These are phyloP conservation scores for Reutealis trisperma DNA, from an alignment of 345 rosid genomes.

Conservation along the genomic window DNA sequence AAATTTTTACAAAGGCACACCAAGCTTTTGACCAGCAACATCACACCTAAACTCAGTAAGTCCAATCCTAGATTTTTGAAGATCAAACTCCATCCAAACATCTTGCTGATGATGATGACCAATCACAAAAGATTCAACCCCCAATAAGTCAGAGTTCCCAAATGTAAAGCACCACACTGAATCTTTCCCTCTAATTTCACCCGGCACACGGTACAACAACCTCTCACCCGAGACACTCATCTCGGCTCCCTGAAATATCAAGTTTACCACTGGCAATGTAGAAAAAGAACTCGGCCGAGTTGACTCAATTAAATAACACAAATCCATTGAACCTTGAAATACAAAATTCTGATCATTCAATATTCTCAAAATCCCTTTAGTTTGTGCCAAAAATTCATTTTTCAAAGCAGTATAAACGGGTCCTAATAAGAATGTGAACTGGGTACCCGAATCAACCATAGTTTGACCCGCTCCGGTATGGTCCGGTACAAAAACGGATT, in stretches of 20 bases:
- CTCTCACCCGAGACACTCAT: constrained; percentile 66
- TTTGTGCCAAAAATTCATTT: constrained; percentile 55
- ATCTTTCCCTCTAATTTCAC: constrained; percentile 38
- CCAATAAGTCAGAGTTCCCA: constrained; percentile 74
- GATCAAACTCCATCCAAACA: constrained; percentile 84
- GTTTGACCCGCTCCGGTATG: constrained; percentile 92
- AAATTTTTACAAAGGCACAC: constrained; percentile 14
- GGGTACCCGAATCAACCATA: constrained; percentile 82
- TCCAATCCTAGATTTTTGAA: constrained; percentile 72
- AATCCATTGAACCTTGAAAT: constrained; percentile 82
- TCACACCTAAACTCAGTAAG: constrained; percentile 65
- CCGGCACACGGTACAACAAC: constrained; percentile 58
- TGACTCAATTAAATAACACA: constrained; percentile 45
- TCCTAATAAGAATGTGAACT: constrained; percentile 65
- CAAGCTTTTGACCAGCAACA: constrained; percentile 52
- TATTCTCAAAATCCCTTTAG: constrained; percentile 40
- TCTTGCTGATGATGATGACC: constrained; percentile 85
- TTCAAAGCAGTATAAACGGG: constrained; percentile 60
- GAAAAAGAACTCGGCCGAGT: constrained; percentile 24
- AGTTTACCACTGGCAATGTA: constrained; percentile 46
- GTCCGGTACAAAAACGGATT: constrained; percentile 57
- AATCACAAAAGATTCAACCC: constrained; percentile 70
- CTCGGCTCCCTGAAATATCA: constrained; percentile 66
- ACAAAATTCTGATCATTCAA: constrained; percentile 55
- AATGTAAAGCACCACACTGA: constrained; percentile 76